These are phyloP conservation scores for Fistulinella prunicolor DNA, from an alignment of 768 basidiomycete species.

Conservation along the genomic window DNA sequence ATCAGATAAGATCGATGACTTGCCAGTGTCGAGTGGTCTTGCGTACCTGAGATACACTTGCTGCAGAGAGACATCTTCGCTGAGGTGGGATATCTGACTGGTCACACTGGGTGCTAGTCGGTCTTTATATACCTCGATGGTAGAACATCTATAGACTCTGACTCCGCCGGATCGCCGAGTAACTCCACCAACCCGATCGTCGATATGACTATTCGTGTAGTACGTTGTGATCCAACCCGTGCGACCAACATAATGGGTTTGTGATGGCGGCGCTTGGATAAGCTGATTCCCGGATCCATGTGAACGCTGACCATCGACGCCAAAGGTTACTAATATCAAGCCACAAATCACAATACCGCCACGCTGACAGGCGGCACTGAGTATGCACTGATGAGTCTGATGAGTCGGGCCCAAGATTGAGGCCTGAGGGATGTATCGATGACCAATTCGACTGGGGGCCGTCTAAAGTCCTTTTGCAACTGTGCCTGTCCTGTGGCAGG, in stretches of 20 bases:
- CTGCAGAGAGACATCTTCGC: conserved; percentile 50
- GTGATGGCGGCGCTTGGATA: not conserved
- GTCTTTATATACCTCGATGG: conserved; percentile 14
- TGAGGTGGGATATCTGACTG: not conserved
- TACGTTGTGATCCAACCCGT: too few relatives aligned
- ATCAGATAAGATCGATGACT: conserved; percentile 2
- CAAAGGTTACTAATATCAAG: not conserved
- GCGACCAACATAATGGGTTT: too few relatives aligned
- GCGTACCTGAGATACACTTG: conserved; percentile 54
- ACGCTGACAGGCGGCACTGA: not conserved
- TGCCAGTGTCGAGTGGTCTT: not conserved
- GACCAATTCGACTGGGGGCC: too few relatives aligned
- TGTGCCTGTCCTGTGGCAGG: too few relatives aligned
- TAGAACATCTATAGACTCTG: not conserved
- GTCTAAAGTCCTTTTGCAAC: too few relatives aligned
- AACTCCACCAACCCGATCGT: not conserved
- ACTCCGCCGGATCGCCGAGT: not conserved
- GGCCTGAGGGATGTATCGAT: too few relatives aligned
- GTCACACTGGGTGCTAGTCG: not conserved
- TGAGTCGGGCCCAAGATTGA: too few relatives aligned
- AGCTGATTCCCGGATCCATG: not conserved
- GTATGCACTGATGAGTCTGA: not conserved
- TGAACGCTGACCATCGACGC: not conserved
- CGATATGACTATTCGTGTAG: too few relatives aligned
- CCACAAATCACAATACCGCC: not conserved